Percentiles rank a stretch among this genome's conserved stretches.
These are phyloP conservation scores for Corchorus capsularis DNA, from an alignment of 345 rosid genomes.

Conservation along the genomic window DNA sequence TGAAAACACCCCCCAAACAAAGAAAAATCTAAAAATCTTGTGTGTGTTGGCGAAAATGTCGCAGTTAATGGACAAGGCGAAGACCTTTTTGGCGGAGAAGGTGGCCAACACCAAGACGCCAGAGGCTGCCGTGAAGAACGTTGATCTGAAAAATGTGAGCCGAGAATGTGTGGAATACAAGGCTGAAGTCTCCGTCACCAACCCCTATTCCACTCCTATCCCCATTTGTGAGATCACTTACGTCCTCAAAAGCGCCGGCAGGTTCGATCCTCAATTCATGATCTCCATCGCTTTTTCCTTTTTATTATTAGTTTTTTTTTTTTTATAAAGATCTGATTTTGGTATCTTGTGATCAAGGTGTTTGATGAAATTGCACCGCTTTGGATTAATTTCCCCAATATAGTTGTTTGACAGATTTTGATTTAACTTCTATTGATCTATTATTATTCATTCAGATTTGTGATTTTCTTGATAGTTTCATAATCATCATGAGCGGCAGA, in stretches of 20 bases:
- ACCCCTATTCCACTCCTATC: constrained; percentile 66
- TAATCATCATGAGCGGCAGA: not conserved
- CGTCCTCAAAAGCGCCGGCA: constrained; percentile 69
- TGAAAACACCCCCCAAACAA: not conserved
- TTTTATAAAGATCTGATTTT: not conserved
- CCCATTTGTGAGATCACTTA: constrained; percentile 88
- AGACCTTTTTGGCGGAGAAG: constrained; percentile 71
- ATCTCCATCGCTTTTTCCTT: not conserved
- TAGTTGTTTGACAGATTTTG: not conserved
- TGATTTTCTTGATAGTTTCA: not conserved
- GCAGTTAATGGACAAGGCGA: constrained; percentile 62
- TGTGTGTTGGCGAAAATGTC: constrained; percentile 19
- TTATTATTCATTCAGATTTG: not conserved
- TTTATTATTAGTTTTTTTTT: too few relatives aligned
- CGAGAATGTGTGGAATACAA: constrained; percentile 58
- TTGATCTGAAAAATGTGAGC: constrained; percentile 59
- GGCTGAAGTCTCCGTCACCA: constrained; percentile 70
- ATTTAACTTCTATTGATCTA: not conserved
- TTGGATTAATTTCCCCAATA: too few relatives aligned
- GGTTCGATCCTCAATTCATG: constrained; percentile 32
- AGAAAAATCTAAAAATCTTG: too few relatives aligned
- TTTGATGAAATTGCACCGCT: constrained; percentile 6
- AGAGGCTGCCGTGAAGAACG: constrained; percentile 62
- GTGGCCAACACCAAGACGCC: constrained; percentile 67
- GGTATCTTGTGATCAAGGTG: not conserved